Base-by-base conservation (phyloP, 345 rosid species). In the Eutrema yunnanense region DNA sequence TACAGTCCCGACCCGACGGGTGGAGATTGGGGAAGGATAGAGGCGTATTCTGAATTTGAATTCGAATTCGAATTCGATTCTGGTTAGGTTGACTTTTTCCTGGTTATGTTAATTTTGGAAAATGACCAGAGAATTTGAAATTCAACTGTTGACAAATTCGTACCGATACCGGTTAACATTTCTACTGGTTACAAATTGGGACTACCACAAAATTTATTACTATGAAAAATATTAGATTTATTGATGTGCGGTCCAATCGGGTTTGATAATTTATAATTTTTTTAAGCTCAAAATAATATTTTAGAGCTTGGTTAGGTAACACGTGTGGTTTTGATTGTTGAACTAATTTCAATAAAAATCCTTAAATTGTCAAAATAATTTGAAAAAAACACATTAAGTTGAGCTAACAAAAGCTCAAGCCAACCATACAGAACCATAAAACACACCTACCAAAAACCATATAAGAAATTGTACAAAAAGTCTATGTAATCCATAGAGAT, bases 21-120 rank as follows among this genome's bases (percentile, higher is more conserved):
- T 6, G 41, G n/a, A 9, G 58, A 19, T 19, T 19, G 1, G 22
- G 22, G 22, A 54, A 8, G 50, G 60, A 56, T 51, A 66, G 41
- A 67, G 62, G 26, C 78, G 60, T 65, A 32, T 47, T 10, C 53
- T 11, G 43, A 16, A 36, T 76, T 76, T 69, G 60, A 76, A 54
- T 54, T 73, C 26, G 26, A 22, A 54, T 54, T 73, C 26, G 26
- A 22, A 54, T 54, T 73, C 26, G 47, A 32, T 32, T 5, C 34
- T 32, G 34, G 34, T 59, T 30, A 16, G 10, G 26, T 22, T 22
- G 26, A 22, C 26, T 22, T 22, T 22, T 22, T 22, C 26, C 32
- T 22, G 11, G 41, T 51, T 52, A 9, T 16, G 8, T 55, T 43
- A 6, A 9, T 19, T 68, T 43, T 3, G 3, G 32, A 4, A 32